These are phyloP conservation scores for Tirmania nivea DNA, from an alignment of 495 filamentous ascomycete genomes.

Conservation along the genomic window DNA sequence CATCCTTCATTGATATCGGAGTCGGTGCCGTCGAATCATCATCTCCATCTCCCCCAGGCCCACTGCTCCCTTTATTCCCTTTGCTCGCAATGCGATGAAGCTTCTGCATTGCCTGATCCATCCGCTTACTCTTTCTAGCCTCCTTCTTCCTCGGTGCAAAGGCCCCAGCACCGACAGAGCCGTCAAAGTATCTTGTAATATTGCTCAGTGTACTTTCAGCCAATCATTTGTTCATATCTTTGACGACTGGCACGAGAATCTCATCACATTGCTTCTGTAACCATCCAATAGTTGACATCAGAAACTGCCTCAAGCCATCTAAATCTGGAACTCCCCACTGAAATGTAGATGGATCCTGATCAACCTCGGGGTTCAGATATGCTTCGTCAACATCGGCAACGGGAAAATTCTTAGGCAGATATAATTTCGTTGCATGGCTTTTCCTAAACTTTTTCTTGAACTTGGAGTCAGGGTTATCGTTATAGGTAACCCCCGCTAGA, in stretches of 20 bases:
- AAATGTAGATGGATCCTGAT: slow-evolving; percentile 52
- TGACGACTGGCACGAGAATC: slow-evolving; percentile 78
- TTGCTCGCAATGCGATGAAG: slow-evolving; percentile 30
- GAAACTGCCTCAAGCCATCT: slow-evolving; percentile 57
- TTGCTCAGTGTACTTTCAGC: slow-evolving; percentile 85
- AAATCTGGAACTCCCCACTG: slow-evolving; percentile 92
- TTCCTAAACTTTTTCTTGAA: slow-evolving; percentile 74
- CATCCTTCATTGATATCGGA: background rate
- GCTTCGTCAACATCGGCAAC: slow-evolving; percentile 51
- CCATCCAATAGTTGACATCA: slow-evolving; percentile 93
- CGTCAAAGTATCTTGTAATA: slow-evolving; percentile 68
- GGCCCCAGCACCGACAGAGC: slow-evolving; percentile 38
- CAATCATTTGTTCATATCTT: slow-evolving; percentile 74
- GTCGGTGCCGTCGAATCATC: background rate
- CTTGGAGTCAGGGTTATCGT: slow-evolving; percentile 29
- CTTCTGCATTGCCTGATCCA: slow-evolving; percentile 59
- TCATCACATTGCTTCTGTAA: slow-evolving; percentile 76
- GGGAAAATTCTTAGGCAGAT: slow-evolving; percentile 60
- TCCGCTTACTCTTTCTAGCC: slow-evolving; percentile 48
- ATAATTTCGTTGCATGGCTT: slow-evolving; percentile 53
- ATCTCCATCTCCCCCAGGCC: background rate
- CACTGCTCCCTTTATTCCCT: background rate
- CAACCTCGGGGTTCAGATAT: slow-evolving; percentile 70
- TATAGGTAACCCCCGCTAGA: slow-evolving; percentile 18
- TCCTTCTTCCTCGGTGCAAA: slow-evolving; percentile 54